Evolutionary conservation across 352 stramenopile genomes (phyloP), one percentile per base, ranked within the genome.

Genomic region (Globisporangium parvum): DNA sequence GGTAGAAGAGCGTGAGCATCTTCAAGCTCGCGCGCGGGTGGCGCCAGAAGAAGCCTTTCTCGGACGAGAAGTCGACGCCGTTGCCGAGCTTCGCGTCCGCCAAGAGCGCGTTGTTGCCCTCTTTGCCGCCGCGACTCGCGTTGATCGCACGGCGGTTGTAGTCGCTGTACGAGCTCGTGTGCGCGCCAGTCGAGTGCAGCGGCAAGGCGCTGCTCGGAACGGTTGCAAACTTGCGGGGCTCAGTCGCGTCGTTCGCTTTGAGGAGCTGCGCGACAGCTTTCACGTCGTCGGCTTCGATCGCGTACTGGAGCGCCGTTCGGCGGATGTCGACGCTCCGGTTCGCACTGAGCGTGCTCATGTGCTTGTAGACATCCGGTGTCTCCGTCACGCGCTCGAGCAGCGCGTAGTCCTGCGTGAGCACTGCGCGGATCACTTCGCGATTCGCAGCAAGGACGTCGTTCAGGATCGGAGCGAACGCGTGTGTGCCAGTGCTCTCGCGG

Each of bases 71-170:
- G 21, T 41, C 52, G 2, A 42, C 52, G 41, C 50, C 49, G 41
- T 57, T 24, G 56, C 24, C 68, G 74, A 4, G 49, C 20, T 51
- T 57, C 1, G 40, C n/a, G 46, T 91, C 81, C 23, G 63, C 69
- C 17, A 89, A 62, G 1, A 92, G 57, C 6, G 82, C 82, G 15
- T 90, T 90, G 51, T 90, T 88, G 41, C 82, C 82, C 64, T 92
- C 82, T 47, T 83, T 85, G 2, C 82, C 82, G 8, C 79, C 79
- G 6, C 82, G 82, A 71, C 82, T 92, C 15, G 82, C 82, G 49
- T 92, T 92, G 56, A 92, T 85, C 21, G 81, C 79, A 17, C 82
- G 73, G 0, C 82, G 77, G 57, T 92, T 90, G 64, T 92, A 92
- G 50, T 92, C 82, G 55, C 82, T 92, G 60, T 69, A 92, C 18